A percentile compares a stretch with the other conserved stretches of the same genome.
These are phyloP conservation scores for Colletotrichum costaricense DNA, from an alignment of 2,329 filamentous ascomycete genomes.

Conservation along the genomic window DNA sequence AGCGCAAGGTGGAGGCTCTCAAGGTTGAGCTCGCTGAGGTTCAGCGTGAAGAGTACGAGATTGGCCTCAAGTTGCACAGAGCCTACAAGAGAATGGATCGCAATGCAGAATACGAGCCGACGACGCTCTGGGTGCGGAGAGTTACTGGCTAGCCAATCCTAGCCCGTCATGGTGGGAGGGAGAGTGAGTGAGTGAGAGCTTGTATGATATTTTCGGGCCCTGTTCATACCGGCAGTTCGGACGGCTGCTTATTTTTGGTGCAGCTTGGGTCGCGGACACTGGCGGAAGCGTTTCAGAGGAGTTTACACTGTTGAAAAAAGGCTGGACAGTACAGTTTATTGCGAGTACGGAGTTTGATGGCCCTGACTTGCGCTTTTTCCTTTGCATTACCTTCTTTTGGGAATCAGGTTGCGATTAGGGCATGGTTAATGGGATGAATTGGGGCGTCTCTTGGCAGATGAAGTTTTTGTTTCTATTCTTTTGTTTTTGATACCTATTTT, in stretches of 20 bases:
- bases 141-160: conserved; percentile 67
- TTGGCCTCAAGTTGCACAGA: conserved; percentile 79
- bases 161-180: not conserved
- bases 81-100: conserved; percentile 81
- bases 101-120: conserved; percentile 72
- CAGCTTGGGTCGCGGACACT: conserved; percentile 7
- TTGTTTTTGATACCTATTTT: conserved; percentile 31
- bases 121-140: conserved; percentile 81
- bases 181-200: not conserved
- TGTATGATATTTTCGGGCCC: not conserved
- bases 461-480: not conserved
- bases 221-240: not conserved
- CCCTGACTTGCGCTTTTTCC: not conserved
- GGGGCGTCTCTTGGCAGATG: not conserved
- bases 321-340: not conserved
- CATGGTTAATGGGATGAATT: not conserved
- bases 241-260: not conserved
- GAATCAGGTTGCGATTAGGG: not conserved
- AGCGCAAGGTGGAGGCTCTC: conserved; percentile 74
- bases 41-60: conserved; percentile 80
- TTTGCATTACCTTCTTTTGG: not conserved
- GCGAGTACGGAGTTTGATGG: conserved; percentile 21
- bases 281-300: conserved; percentile 28
- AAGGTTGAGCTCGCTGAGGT: conserved; percentile 78
- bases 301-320: conserved; percentile 14